Percentiles rank a stretch among this genome's conserved stretches.
phyloP scores from a whole-genome alignment of 2,329 filamentous ascomycete species.

The Colletotrichum liriopes region DNA sequence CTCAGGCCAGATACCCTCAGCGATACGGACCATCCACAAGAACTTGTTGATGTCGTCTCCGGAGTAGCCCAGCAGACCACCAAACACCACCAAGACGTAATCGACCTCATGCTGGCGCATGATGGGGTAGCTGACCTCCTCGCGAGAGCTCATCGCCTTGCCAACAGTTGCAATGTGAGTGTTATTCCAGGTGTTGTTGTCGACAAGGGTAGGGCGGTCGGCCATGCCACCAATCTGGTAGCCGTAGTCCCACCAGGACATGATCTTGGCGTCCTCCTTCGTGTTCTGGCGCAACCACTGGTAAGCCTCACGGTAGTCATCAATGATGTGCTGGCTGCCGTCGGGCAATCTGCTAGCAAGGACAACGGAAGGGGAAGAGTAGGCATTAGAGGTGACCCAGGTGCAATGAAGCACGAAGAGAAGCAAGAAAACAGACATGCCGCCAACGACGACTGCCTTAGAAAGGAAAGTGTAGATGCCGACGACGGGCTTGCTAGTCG shows the following conservation, averaged over 20 bases:
- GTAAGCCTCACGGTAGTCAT: conserved; percentile 99
- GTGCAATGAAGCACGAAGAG: conserved; percentile 98
- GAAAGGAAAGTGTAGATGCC: conserved; percentile 88
- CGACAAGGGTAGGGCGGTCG: conserved; percentile 94
- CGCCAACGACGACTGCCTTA: conserved; percentile 82
- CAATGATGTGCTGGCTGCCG: conserved; percentile 97
- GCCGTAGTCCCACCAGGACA: conserved; percentile 99
- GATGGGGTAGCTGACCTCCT: conserved; percentile 98
- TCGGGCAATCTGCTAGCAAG: conserved; percentile 93
- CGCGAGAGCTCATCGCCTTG: conserved; percentile 97
- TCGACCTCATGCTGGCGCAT: conserved; percentile 99
- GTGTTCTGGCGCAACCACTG: conserved; percentile 99
- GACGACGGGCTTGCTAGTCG: conserved; percentile 80
- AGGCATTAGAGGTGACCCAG: conserved; percentile 99
- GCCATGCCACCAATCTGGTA: conserved; percentile 99
- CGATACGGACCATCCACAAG: conserved; percentile 99
- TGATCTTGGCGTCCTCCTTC: conserved; percentile 93
- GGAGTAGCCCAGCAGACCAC: conserved; percentile 95
- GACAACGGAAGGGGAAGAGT: conserved; percentile 97
- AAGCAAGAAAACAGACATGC: conserved; percentile 84
- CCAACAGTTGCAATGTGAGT: conserved; percentile 99
- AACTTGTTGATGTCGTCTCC: conserved; percentile 99
- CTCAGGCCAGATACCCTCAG: conserved; percentile 99
- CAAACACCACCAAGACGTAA: conserved; percentile 98
- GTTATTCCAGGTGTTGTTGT: conserved; percentile 99